Base-by-base conservation (phyloP, 1,284 basidiomycete genomes). In the Rugosomyces carneus region DNA sequence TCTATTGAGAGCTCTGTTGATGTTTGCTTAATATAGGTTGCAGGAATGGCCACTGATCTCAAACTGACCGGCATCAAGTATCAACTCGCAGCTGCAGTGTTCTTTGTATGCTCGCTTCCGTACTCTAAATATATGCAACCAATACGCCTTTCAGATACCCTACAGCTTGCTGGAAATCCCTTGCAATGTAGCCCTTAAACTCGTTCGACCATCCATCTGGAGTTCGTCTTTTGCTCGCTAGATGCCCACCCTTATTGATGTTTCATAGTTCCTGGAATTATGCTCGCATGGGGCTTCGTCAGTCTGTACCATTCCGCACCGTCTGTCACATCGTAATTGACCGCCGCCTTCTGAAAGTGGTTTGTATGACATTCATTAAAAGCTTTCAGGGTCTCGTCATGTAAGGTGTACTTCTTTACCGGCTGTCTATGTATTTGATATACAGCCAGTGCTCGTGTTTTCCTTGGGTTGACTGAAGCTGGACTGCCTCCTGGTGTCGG, bases 281-380 rank as follows among this genome's bases (percentile, higher is more conserved):
- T 70, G 64, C 36, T 71, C 1, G 58, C 59, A 11, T 71, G 69
- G 68, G 68, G 69, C 44, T 42, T 70, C 19, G 57, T 71, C 36
- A 69, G 57, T 60, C 19, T 42, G 57, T 52, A n/a, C 15, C 9
- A 13, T 18, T 38, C 4, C 19, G 6, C 18, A 5, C 16, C 18
- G 5, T 21, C 11, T 2, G n/a, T 23, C 34, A 13, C 37, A 32
- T 26, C 21, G 26, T 29, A 29, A 29, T 29, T 21, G 10, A 1
- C n/a, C 23, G 16, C 8, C 13, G 23, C n/a, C 23, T 2, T 20
- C 37, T 20, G 24, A 26, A 11, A 60, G 58, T 60, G 60, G 45
- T 57, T 8, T 53, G 48, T 19, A 61, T 60, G 59, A 50, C 54
- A 15, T 57, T 58, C 31, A 50, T 60, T n/a, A 56, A 54, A 40